Evolutionary conservation across 169 alveolate species (phyloP), one percentile per base, ranked within the genome.

Genomic region (Plasmodium knowlesi): DNA sequence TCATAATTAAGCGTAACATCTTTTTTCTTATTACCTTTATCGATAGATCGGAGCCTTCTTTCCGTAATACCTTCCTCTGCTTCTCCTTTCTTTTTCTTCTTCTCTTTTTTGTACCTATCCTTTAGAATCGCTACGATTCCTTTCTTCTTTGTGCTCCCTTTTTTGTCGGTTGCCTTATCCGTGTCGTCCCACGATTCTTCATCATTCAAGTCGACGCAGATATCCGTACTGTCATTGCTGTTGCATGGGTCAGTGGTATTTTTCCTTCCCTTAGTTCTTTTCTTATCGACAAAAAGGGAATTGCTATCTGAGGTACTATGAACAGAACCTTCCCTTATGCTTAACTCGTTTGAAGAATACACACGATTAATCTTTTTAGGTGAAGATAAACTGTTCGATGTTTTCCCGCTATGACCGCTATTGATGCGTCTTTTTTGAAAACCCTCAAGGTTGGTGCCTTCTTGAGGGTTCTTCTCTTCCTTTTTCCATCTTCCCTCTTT

Each of bases 161-260:
- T 84, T 72, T 43, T 84, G 16, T 12, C 39, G 39, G 28, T 50
- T 73, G 19, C 46, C 39, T 25, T 84, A 8, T 84, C 74, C 32
- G 30, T 61, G 14, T 89, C 94, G 12, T 89, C 89, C 94, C 94
- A 89, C n/a, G 88, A 80, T 25, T 89, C 94, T 25, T 89, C 94
- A 61, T 89, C 94, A 61, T 89, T 57, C 71, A 89, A 19, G 28
- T 89, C 94, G 71, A 89, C 85, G 32, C 67, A 39, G 12, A 84
- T 84, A 39, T 50, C 83, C 14, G 93, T 72, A 22, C 84, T 74
- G 70, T 89, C 94, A 61, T 79, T 79, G 53, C 76, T 80, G 73
- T 89, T 85, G 14, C 82, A 46, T 22, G 50, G 25, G 28, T n/a
- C 53, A 57, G 37, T 14, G 16, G 5, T 28, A n/a, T 83, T 39